Conservation (phyloP, 495 filamentous ascomycete genomes). For the Cryomyces minteri region DNA sequence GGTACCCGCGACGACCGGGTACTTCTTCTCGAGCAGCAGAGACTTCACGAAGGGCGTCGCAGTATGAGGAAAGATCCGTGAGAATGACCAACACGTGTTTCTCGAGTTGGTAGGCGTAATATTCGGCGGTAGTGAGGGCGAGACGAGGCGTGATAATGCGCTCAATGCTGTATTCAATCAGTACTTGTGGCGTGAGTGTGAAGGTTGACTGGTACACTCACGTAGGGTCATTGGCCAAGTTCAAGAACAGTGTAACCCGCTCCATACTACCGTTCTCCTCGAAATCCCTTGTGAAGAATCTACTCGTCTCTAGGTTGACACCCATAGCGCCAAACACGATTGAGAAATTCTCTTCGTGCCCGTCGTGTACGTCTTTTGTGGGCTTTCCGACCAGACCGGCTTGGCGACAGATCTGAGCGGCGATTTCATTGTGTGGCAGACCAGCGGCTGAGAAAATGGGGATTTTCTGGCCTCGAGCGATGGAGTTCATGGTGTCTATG, state of each 20-base stretch:
- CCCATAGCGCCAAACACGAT: constrained; percentile 99
- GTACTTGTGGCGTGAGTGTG: background rate
- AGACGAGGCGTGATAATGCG: constrained; percentile 99
- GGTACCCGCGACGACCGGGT: constrained; percentile 96
- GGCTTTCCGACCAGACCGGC: constrained; percentile 77
- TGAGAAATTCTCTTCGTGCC: constrained; percentile 97
- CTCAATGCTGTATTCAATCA: constrained; percentile 52
- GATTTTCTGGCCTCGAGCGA: constrained; percentile 98
- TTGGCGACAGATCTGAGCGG: constrained; percentile 93
- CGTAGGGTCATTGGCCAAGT: constrained; percentile 98
- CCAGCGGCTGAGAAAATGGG: constrained; percentile 98
- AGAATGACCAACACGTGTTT: constrained; percentile 99
- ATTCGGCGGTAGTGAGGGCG: constrained; percentile 94
- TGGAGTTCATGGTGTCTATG: constrained; percentile 99
- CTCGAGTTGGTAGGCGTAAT: constrained; percentile 99
- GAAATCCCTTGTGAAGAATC: constrained; percentile 97
- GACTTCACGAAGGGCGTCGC: constrained; percentile 94
- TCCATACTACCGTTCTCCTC: constrained; percentile 99
- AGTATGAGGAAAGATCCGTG: constrained; percentile 95
- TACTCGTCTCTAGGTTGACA: constrained; percentile 97
- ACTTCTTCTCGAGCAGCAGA: constrained; percentile 98
- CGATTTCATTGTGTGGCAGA: constrained; percentile 98
- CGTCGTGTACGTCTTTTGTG: constrained; percentile 91
- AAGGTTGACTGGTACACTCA: constrained; percentile 23
- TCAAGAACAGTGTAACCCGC: constrained; percentile 91